These are phyloP conservation scores for Astrothelium macrocarpum DNA, from an alignment of 495 filamentous ascomycete genomes.

Conservation along the genomic window DNA sequence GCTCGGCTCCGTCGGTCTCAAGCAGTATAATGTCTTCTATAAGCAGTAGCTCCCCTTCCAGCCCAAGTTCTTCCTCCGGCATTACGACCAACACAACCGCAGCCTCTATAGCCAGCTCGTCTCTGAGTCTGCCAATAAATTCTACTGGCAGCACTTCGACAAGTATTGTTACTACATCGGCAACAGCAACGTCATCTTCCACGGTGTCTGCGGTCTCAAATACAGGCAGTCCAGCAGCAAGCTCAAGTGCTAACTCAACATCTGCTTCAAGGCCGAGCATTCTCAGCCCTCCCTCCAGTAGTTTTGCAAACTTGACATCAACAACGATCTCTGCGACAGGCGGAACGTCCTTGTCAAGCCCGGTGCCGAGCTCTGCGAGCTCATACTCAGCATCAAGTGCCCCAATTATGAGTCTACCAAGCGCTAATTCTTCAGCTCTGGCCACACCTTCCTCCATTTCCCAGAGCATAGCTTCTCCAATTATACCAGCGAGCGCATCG, in stretches of 20 bases:
- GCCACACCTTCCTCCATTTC: neutral
- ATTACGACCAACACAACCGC: neutral
- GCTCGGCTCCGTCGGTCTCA: neutral
- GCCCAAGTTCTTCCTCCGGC: neutral
- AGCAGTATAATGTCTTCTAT: no score
- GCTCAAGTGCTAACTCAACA: neutral
- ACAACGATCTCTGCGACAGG: no score
- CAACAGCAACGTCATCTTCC: no score
- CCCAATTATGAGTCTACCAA: neutral
- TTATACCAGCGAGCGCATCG: neutral
- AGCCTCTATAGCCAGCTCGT: neutral
- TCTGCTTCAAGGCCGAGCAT: no score
- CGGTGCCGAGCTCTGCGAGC: neutral
- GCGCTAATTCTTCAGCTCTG: neutral
- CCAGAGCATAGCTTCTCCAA: neutral
- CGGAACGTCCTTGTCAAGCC: no score
- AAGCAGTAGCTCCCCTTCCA: neutral
- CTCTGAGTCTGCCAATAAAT: no score
- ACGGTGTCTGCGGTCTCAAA: no score
- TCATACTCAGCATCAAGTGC: neutral
- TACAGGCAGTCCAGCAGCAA: no score
- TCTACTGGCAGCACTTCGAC: no score
- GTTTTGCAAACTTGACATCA: no score
- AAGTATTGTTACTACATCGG: no score
- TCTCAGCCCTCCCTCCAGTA: no score